phyloP scores from a whole-genome alignment of 1,139 yeast species.

The Pichia inconspicua region DNA sequence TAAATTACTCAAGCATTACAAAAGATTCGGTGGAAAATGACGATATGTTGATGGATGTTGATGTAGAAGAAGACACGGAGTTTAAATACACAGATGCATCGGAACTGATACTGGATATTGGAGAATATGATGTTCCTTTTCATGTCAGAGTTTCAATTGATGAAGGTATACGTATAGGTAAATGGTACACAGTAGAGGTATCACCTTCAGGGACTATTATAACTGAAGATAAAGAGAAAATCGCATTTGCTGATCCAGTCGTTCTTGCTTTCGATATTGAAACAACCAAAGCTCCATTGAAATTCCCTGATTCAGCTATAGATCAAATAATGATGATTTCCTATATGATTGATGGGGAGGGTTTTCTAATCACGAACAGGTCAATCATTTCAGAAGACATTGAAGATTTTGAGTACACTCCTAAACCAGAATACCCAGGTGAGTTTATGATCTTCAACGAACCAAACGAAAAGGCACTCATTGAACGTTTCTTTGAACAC shows the following conservation, averaged over 20 bases:
- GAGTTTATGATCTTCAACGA: conserved; percentile 85
- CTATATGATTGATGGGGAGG: conserved; percentile 98
- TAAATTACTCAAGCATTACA: conserved; percentile 29
- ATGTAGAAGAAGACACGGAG: conserved; percentile 19
- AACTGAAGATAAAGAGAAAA: conserved; percentile 60
- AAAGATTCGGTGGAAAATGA: conserved; percentile 20
- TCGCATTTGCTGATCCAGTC: conserved; percentile 96
- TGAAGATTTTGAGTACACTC: conserved; percentile 95
- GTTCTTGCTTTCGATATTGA: conserved; percentile 96
- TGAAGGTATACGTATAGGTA: conserved; percentile 77
- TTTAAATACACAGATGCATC: conserved; percentile 43
- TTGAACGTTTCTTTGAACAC: conserved; percentile 80
- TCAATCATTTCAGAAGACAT: conserved; percentile 92
- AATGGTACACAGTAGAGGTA: conserved; percentile 84
- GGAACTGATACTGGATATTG: conserved; percentile 64
- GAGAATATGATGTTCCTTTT: conserved; percentile 95
- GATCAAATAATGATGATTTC: conserved; percentile 99
- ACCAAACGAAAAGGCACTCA: conserved; percentile 66
- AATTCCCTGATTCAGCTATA: conserved; percentile 87
- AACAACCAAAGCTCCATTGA: conserved; percentile 92
- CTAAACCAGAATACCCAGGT: conserved; percentile 94
- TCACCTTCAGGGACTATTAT: conserved; percentile 44
- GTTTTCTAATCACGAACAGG: conserved; percentile 85
- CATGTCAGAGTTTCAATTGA: conserved; percentile 95
- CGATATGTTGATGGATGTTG: conserved; percentile 22